Evolutionary conservation across 192 early-diverging fungal species (phyloP), one percentile per base, ranked within the genome.

Genomic region (Linderina pennispora): DNA sequence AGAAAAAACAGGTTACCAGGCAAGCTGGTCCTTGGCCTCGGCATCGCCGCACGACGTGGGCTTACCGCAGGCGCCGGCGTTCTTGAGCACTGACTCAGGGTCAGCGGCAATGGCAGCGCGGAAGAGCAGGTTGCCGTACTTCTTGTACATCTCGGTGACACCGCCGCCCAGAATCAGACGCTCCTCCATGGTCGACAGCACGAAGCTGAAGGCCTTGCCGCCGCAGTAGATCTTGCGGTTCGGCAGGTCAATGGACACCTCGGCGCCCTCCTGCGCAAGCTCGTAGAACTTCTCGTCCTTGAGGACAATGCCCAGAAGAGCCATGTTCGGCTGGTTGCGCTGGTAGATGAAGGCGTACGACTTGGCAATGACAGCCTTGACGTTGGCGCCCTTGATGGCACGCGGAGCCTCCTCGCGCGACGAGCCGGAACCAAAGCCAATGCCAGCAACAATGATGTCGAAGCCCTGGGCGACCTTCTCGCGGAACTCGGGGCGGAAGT

Each of bases 251-350:
- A 89, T 83, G 33, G 68, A 68, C 3, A 89, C 64, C 62, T 85
- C 83, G 22, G 74, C 77, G 7, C 77, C 86, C 57, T 89, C 86
- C 55, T 85, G 74, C 10, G 83, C 85, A 19, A 83, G 65, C 40
- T 77, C 70, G 54, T 89, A 89, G 71, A 89, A 89, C 25, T 77
- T 65, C 13, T 87, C 84, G 55, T 89, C 82, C 34, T 70, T 77
- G 39, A 89, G 65, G 19, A 79, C 77, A 36, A 89, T 80, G 48
- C 86, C 86, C 40, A 87, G 74, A 10, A 89, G 76, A n/a, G 82
- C 81, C 80, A 84, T 82, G 65, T 89, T 89, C 57, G 81, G 77
- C 75, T 89, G 86, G 78, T 89, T 89, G 62, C 86, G 80, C 40
- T 78, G 76, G 58, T 89, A 89, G 60, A 89, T 89, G 53, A 84